A percentile compares a stretch with the other conserved stretches of the same genome.
Conservation (phyloP, 2,329 filamentous ascomycete species). For the Scopulariopsis brevicaulis region DNA sequence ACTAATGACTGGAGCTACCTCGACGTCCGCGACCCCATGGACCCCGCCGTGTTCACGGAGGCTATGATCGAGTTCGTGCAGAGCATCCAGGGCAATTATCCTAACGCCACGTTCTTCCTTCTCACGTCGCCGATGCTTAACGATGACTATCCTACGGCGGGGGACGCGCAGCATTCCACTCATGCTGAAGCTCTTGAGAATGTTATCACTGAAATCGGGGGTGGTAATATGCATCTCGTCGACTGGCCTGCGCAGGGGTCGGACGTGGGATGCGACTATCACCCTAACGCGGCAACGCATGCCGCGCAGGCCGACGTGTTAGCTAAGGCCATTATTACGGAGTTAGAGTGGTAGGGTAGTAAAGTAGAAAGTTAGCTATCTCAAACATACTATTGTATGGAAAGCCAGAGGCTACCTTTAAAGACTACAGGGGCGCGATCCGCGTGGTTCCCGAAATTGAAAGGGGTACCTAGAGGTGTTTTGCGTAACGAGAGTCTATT, state of each 20-base stretch:
- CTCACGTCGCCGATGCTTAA: constrained; percentile 25
- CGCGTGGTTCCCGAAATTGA: no score
- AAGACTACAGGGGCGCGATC: no score
- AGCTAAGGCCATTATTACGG: constrained; percentile 13
- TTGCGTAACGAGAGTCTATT: no score
- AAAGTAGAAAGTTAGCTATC: no score
- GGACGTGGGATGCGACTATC: constrained; percentile 29
- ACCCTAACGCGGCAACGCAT: constrained; percentile 26
- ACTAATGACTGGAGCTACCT: constrained; percentile 30
- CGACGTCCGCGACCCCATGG: constrained; percentile 14
- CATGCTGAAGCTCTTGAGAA: constrained; percentile 20
- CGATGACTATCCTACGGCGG: constrained; percentile 21
- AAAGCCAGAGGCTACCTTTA: no score
- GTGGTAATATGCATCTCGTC: constrained; percentile 21
- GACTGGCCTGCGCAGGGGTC: constrained; percentile 26
- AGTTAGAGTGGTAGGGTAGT: constrained; percentile 7
- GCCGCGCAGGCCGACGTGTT: constrained; percentile 16
- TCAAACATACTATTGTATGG: no score
- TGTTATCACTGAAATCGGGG: constrained; percentile 18
- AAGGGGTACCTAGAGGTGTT: no score
- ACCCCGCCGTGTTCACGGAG: constrained; percentile 14
- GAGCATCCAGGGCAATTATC: constrained; percentile 20
- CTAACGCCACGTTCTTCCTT: constrained; percentile 24
- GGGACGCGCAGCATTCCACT: constrained; percentile 24
- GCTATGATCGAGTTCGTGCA: constrained; percentile 19